Percentiles rank a stretch among this genome's conserved stretches.
Evolutionary conservation across 352 stramenopile species (phyloP).

Genomic region (Pythium insidiosum): DNA sequence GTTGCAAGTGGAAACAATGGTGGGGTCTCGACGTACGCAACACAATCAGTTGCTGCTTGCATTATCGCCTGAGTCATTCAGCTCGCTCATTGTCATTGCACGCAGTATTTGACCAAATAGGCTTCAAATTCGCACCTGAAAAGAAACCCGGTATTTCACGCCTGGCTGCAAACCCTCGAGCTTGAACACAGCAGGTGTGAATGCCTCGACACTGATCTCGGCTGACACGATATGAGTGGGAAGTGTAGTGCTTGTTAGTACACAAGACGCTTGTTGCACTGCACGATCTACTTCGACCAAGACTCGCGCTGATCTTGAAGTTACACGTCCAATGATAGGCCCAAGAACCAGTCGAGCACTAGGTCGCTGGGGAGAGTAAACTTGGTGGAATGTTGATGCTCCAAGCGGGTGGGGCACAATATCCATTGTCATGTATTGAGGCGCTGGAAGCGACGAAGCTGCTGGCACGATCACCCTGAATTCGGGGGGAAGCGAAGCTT

Average conservation of each 20-base stretch:
- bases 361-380: constrained; percentile 26
- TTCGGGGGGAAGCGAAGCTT: too few species aligned
- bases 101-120: too few species aligned
- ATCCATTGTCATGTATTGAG: constrained; percentile 40
- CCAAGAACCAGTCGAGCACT: constrained; percentile 41
- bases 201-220: constrained; percentile 27
- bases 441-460: not conserved
- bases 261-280: constrained; percentile 26
- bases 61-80: too few species aligned
- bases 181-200: constrained; percentile 51
- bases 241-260: constrained; percentile 12
- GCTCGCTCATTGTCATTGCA: too few species aligned
- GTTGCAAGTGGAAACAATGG: constrained; percentile 21
- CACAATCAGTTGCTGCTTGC: too few species aligned
- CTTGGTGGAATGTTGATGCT: constrained; percentile 19
- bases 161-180: constrained; percentile 42
- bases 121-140: constrained; percentile 33
- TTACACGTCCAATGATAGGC: constrained; percentile 54
- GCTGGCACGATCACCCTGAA: not conserved
- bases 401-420: constrained; percentile 35
- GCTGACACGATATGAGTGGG: constrained; percentile 2
- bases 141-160: constrained; percentile 43
- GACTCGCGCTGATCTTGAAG: constrained; percentile 38
- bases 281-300: constrained; percentile 51
- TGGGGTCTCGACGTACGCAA: constrained; percentile 32